Evolutionary conservation across 2,329 filamentous ascomycete species (phyloP).

Genomic region (Aspergillus chevalieri): DNA sequence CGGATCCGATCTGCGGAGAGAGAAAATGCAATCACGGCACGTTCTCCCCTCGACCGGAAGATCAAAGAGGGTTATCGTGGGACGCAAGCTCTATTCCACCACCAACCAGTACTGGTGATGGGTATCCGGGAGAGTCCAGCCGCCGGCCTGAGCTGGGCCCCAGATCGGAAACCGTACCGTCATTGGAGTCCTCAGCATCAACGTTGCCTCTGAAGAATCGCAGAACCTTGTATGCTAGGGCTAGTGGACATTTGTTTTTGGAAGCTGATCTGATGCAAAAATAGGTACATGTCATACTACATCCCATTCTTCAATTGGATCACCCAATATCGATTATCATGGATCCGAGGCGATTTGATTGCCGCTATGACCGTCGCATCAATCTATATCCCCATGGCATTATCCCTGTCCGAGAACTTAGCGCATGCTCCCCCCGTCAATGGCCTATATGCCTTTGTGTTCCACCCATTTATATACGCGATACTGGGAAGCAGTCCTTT

Average conservation of each 20-base stretch:
- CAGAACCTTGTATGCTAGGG: constrained; percentile 59
- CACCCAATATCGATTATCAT: constrained; percentile 73
- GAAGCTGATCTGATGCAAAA: background rate
- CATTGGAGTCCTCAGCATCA: constrained; percentile 65
- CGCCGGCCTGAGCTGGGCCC: constrained; percentile 35
- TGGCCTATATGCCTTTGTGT: constrained; percentile 87
- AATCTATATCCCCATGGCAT: constrained; percentile 94
- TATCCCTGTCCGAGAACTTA: constrained; percentile 87
- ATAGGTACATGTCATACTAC: constrained; percentile 86
- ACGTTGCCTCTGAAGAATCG: constrained; percentile 68
- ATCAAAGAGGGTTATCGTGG: constrained; percentile 38
- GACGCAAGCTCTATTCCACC: constrained; percentile 21
- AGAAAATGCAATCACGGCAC: constrained; percentile 64
- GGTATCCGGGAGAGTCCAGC: constrained; percentile 8
- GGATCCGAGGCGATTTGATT: constrained; percentile 77
- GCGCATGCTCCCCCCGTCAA: constrained; percentile 90
- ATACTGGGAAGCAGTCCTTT: constrained; percentile 85
- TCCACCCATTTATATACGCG: constrained; percentile 87
- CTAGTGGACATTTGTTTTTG: background rate
- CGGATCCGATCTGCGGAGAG: constrained; percentile 32
- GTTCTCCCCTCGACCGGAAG: constrained; percentile 62
- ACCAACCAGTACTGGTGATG: constrained; percentile 3
- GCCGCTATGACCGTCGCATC: constrained; percentile 94
- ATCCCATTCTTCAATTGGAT: constrained; percentile 89
- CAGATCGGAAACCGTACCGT: constrained; percentile 61